These are phyloP conservation scores for Monilinia vaccinii-corymbosi DNA, from an alignment of 2,329 filamentous ascomycete species.

Conservation along the genomic window DNA sequence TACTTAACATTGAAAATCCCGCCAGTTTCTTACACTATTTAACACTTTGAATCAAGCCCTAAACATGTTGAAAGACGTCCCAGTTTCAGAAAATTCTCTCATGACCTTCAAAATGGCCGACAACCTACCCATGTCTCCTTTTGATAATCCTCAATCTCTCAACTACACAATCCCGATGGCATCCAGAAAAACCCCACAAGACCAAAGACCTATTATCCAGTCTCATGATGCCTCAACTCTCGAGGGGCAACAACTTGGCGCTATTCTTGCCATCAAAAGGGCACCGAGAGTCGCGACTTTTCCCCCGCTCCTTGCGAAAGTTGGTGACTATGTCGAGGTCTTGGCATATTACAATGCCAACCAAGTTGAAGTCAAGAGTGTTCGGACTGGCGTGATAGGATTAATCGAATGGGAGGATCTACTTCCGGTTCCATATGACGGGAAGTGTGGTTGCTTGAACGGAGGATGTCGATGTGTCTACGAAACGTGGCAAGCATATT, in stretches of 20 bases:
- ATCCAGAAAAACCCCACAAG: background rate
- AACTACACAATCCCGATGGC: background rate
- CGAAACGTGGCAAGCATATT: background rate
- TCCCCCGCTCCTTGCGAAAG: background rate
- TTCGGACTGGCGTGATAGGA: slow-evolving; percentile 1
- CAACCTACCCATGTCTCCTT: background rate
- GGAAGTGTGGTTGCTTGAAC: background rate
- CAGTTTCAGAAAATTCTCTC: background rate
- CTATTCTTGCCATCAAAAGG: slow-evolving; percentile 1
- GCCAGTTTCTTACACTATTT: background rate
- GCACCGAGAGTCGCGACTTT: background rate
- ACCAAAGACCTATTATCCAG: background rate
- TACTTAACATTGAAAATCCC: background rate
- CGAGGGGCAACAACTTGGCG: background rate
- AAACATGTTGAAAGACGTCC: background rate
- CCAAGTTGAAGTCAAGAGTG: background rate
- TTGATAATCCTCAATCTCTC: background rate
- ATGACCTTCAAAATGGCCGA: background rate
- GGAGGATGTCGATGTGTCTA: slow-evolving; percentile 5
- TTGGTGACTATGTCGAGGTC: slow-evolving; percentile 4
- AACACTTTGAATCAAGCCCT: background rate
- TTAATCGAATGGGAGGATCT: background rate
- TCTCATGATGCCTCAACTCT: background rate
- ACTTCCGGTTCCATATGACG: slow-evolving; percentile 1
- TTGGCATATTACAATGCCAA: background rate